Conservation (phyloP, 2,329 filamentous ascomycete genomes). For the Sclerotinia glacialis region DNA sequence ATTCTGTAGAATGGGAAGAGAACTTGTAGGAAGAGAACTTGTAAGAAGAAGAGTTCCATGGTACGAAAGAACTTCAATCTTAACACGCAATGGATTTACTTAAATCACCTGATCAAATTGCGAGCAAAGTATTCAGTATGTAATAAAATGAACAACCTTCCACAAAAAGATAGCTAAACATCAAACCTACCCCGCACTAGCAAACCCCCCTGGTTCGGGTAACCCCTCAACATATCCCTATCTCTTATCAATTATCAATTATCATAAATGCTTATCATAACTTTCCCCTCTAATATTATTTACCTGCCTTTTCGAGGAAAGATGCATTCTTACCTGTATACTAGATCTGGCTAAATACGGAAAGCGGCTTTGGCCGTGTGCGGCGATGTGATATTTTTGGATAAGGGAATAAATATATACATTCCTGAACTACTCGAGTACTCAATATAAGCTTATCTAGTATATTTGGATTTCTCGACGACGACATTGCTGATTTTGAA, state of each 20-base stretch:
- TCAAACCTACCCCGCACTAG: conserved; percentile 16
- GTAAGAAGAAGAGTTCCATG: not conserved
- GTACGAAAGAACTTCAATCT: not conserved
- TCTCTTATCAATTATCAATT: conserved; percentile 11
- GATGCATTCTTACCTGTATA: not conserved
- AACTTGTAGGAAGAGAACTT: too few relatives aligned
- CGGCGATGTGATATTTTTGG: not conserved
- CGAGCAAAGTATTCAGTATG: not conserved
- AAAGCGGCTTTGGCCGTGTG: conserved; percentile 19
- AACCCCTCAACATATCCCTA: conserved; percentile 1
- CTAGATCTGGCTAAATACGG: not conserved
- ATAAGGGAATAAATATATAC: not conserved
- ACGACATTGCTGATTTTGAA: not conserved
- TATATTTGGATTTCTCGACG: not conserved
- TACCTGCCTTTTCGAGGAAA: conserved; percentile 9
- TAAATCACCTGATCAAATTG: not conserved
- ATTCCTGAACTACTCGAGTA: not conserved
- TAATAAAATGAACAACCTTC: not conserved
- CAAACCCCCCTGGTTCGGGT: not conserved
- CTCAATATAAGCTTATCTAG: not conserved
- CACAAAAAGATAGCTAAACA: not conserved
- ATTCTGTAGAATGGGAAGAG: too few relatives aligned
- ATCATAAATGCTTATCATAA: not conserved
- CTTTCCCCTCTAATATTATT: not conserved
- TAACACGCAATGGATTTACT: not conserved